These are phyloP conservation scores for Sugiyamaella marilandica DNA, from an alignment of 805 yeast species.

Conservation along the genomic window DNA sequence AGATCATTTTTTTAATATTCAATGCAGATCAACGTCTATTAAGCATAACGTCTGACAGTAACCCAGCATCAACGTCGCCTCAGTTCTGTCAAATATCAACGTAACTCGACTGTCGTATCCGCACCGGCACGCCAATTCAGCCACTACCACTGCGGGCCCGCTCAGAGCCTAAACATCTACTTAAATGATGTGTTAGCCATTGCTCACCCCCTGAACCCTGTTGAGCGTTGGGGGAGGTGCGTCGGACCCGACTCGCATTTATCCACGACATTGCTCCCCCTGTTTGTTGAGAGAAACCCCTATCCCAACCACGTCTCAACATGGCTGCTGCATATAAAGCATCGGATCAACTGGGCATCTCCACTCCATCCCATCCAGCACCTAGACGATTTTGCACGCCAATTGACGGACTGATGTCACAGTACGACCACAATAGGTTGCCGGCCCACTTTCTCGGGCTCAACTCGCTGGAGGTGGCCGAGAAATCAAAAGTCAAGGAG, in stretches of 20 bases:
- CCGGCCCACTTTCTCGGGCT: slow-evolving; percentile 78
- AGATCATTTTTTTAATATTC: no score
- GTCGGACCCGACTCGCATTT: background rate
- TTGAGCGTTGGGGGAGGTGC: slow-evolving; percentile 2
- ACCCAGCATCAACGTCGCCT: no score
- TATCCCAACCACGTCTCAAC: slow-evolving; percentile 2
- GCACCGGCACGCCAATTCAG: no score
- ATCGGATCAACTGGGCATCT: slow-evolving; percentile 1
- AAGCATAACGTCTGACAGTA: no score
- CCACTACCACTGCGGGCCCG: no score
- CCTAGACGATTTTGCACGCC: background rate
- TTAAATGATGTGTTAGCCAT: no score
- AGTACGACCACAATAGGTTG: slow-evolving; percentile 35
- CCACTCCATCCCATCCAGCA: background rate
- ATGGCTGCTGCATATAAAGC: slow-evolving; percentile 2
- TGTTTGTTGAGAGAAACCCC: slow-evolving; percentile 3
- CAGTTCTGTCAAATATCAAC: no score
- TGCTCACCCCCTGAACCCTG: background rate
- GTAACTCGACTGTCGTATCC: no score
- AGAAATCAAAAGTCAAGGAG: slow-evolving; percentile 65
- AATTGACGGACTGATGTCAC: background rate
- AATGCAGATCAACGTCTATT: no score
- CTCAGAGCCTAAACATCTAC: no score
- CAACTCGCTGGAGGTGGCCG: slow-evolving; percentile 71
- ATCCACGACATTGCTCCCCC: background rate